Evolutionary conservation across 2,329 filamentous ascomycete genomes (phyloP), one percentile per base, ranked within the genome.

Genomic region (Cordyceps farinosa): DNA sequence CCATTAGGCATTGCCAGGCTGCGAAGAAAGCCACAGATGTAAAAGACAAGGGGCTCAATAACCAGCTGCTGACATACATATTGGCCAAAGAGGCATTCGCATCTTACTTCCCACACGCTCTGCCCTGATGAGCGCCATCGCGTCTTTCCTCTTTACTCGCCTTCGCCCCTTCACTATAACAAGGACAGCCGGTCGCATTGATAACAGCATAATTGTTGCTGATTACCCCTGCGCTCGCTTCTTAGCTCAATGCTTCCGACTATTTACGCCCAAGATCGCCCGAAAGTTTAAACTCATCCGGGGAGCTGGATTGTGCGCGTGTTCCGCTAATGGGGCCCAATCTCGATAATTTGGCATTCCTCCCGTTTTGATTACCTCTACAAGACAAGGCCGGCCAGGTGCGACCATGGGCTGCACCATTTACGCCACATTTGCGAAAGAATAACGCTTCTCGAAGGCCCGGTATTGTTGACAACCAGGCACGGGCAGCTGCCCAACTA

Each of bases 291-390:
- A 22, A 22, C 22, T 22, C 22, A 22, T 22, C 22, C 22, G 22
- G 22, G 22, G 22, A 22, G 22, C 22, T 22, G 22, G 22, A 22
- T 47, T 30, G 30, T 29, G 30, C 55, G 10, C 7, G 29, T 22
- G 22, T 22, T 22, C 22, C 53, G 27, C 38, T n/a, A 48, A 57
- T 47, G 56, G 56, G 56, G 32, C 56, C 44, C 17, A 30, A 50
- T 59, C 56, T 59, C 56, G 22, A 61, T 61, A 52, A 61, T 29
- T 61, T 45, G 7, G 36, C 48, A 61, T 53, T 52, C 48, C 57
- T 61, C 27, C 17, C 44, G 22, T 22, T 22, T 22, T 22, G 22
- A 22, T 22, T 22, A 22, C 22, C 22, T 22, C 22, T 22, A 22
- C 22, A 22, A 22, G 22, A 22, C 22, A 22, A 22, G 22, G 22